Conservation (phyloP, 805 yeast species). For the Maudiozyma pseudohumilis region DNA sequence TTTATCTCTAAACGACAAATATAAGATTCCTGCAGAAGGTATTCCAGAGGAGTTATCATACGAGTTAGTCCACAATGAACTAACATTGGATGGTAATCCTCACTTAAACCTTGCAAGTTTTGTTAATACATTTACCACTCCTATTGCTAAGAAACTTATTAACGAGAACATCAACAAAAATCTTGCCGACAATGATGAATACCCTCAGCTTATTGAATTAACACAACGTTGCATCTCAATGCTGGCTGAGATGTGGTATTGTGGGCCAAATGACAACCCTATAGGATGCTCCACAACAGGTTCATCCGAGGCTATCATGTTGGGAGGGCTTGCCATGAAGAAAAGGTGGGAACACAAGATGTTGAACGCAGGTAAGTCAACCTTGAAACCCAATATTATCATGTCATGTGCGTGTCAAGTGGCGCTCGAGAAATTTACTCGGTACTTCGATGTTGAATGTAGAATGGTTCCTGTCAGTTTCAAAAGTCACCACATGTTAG, state of each 20-base stretch:
- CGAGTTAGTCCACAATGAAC: slow-evolving; percentile 57
- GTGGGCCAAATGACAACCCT: slow-evolving; percentile 39
- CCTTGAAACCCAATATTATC: slow-evolving; percentile 65
- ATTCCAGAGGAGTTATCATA: slow-evolving; percentile 44
- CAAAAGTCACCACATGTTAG: slow-evolving; percentile 55
- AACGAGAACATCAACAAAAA: slow-evolving; percentile 72
- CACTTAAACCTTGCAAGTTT: slow-evolving; percentile 79
- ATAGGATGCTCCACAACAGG: slow-evolving; percentile 92
- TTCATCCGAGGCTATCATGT: slow-evolving; percentile 86
- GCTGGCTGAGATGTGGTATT: slow-evolving; percentile 72
- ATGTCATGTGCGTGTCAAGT: slow-evolving; percentile 94
- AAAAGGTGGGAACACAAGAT: slow-evolving; percentile 73
- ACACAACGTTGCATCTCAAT: slow-evolving; percentile 79
- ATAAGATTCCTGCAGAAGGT: slow-evolving; percentile 50
- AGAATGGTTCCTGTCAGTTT: slow-evolving; percentile 59
- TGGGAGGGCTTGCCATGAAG: slow-evolving; percentile 89
- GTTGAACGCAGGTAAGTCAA: slow-evolving; percentile 47
- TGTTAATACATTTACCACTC: slow-evolving; percentile 65
- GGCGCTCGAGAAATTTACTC: slow-evolving; percentile 86
- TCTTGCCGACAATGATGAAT: slow-evolving; percentile 88
- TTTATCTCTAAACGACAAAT: slow-evolving; percentile 33
- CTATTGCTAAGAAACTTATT: slow-evolving; percentile 44
- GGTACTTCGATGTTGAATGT: slow-evolving; percentile 86
- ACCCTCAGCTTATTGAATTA: slow-evolving; percentile 71
- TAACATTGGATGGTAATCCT: slow-evolving; percentile 77